Evolutionary conservation across 176 grass and related monocot species (phyloP), one percentile per base, ranked within the genome.

Genomic region (Cocos nucifera): DNA sequence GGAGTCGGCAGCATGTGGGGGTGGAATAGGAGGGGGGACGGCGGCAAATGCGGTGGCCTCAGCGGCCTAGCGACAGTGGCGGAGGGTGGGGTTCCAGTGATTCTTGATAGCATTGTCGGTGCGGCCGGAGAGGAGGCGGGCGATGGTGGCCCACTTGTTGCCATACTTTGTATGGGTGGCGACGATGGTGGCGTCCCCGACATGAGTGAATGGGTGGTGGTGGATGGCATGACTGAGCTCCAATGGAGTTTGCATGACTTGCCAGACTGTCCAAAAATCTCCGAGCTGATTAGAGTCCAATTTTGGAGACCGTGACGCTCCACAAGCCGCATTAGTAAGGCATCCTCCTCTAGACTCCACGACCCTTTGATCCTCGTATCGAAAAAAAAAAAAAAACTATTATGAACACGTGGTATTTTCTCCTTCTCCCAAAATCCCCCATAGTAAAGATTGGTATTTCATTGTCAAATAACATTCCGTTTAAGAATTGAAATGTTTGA

Each of bases 61-160:
- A 0, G 72, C 63, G 0, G 63, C 73, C 18, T 76, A 63, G 32
- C 77, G 77, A n/a, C 69, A 61, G 1, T 77, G 66, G 0, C 80
- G 79, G 10, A 95, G 91, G 24, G 91, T 84, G 58, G 86, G 90
- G 67, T 95, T 95, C 86, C 91, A 95, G 80, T 90, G 91, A 61
- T 95, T 95, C 80, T 95, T 95, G 80, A 95, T 82, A 50, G 91
- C 77, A 75, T 95, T 95, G 69, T 95, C 91, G 19, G 91, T 90
- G 78, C 91, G 91, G 4, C 86, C 91, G 2, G 64, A 53, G 19
- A 95, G 83, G 4, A 84, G 57, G 8, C 83, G 69, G 6, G 91
- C 91, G 79, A 95, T 95, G 56, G 86, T 90, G 29, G 86, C 91
- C 91, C 91, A 95, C 57, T 77, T 77, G 91, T 95, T 95, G 52